A percentile compares a stretch with the other conserved stretches of the same genome.
phyloP scores from a whole-genome alignment of 73 alveolate genomes.

The Diophrys sp. region DNA sequence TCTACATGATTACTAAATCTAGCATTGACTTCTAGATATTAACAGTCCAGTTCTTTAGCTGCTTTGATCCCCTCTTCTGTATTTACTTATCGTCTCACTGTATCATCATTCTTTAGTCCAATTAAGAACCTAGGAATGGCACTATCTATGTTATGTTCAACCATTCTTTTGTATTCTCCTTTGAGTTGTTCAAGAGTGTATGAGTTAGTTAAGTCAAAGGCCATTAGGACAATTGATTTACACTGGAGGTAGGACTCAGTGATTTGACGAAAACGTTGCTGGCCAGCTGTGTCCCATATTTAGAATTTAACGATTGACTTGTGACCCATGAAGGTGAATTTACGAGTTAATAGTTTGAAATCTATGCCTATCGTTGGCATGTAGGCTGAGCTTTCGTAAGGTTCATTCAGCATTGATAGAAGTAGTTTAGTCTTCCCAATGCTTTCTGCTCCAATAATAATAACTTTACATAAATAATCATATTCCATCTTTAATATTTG shows the following conservation, averaged over 20 bases:
- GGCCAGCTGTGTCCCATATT: conserved; percentile 31
- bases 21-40: not conserved
- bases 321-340: not conserved
- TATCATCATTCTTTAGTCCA: not conserved
- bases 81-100: too few relatives aligned
- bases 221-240: not conserved
- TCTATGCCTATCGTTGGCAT: not conserved
- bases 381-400: not conserved
- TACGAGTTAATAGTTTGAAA: not conserved
- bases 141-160: not conserved
- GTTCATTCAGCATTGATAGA: not conserved
- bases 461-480: not conserved
- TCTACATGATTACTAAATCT: not conserved
- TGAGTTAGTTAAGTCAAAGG: not conserved
- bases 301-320: not conserved
- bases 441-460: not conserved
- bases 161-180: not conserved
- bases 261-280: conserved; percentile 2
- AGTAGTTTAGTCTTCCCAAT: not conserved
- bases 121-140: not conserved
- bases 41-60: not conserved
- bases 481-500: not conserved
- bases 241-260: not conserved
- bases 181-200: not conserved
- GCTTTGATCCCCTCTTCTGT: too few relatives aligned